phyloP scores from a whole-genome alignment of 495 filamentous ascomycete species.

The Trichoderma reesei region DNA sequence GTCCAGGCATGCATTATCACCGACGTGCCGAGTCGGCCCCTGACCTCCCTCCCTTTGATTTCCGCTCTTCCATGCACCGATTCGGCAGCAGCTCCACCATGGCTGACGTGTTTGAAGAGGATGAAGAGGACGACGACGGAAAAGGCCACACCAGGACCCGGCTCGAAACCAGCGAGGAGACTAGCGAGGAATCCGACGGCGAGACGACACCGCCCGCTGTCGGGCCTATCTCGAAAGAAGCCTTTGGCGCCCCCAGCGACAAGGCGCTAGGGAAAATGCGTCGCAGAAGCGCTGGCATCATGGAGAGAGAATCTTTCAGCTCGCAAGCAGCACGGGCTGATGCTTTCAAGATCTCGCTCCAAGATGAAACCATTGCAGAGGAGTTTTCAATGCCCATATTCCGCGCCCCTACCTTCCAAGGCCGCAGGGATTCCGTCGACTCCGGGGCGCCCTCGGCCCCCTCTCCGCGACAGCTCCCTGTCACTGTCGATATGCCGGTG shows the following conservation, averaged over 20 bases:
- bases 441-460: constrained; percentile 18
- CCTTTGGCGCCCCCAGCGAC: neutral
- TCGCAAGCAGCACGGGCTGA: constrained; percentile 23
- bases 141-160: constrained; percentile 16
- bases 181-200: constrained; percentile 7
- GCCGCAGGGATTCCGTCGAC: constrained; percentile 1
- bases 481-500: constrained; percentile 19
- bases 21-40: constrained; percentile 88
- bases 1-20: constrained; percentile 82
- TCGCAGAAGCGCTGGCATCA: constrained; percentile 10
- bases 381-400: constrained; percentile 18
- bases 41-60: constrained; percentile 74
- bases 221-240: neutral
- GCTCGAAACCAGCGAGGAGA: neutral
- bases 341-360: constrained; percentile 29
- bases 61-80: constrained; percentile 46
- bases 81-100: constrained; percentile 58
- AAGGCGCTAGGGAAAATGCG: neutral
- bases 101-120: constrained; percentile 92
- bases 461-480: constrained; percentile 6
- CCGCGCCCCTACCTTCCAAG: constrained; percentile 2
- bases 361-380: constrained; percentile 35
- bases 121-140: constrained; percentile 64
- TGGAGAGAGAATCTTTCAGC: constrained; percentile 17
- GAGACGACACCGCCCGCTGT: constrained; percentile 9